Conservation (phyloP, 2,329 filamentous ascomycete species). For the Aspergillus hiratsukae region DNA sequence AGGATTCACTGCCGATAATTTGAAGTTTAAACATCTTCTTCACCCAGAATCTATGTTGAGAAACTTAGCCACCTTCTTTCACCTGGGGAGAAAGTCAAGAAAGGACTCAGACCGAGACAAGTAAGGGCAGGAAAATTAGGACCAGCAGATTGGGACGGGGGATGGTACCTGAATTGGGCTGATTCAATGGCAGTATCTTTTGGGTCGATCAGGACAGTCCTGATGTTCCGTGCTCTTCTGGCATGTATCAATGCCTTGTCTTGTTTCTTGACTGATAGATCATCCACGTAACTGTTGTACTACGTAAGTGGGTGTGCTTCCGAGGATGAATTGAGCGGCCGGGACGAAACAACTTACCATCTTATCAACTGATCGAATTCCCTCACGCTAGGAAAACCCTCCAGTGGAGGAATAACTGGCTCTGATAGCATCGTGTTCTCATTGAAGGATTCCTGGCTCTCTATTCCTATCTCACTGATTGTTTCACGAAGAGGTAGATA, state of each 20-base stretch:
- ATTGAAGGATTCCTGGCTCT: conserved; percentile 43
- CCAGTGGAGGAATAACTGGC: conserved; percentile 38
- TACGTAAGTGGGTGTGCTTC: not conserved
- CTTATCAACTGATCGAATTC: conserved; percentile 46
- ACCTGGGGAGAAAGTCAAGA: not conserved
- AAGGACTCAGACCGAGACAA: not conserved
- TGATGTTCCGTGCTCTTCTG: conserved; percentile 45
- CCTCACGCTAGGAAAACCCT: conserved; percentile 43
- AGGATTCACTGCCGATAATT: conserved; percentile 32
- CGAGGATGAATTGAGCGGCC: not conserved
- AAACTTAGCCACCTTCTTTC: not conserved
- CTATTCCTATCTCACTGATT: conserved; percentile 35
- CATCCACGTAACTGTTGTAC: conserved; percentile 43
- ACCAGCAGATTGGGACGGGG: not conserved
- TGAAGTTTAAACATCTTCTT: conserved; percentile 52
- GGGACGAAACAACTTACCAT: conserved; percentile 28
- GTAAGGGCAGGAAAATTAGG: not conserved
- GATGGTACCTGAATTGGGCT: conserved; percentile 46
- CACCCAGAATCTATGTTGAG: conserved; percentile 44
- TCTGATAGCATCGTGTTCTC: conserved; percentile 42
- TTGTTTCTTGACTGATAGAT: conserved; percentile 48
- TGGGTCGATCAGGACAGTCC: conserved; percentile 44
- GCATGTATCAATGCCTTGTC: conserved; percentile 50
- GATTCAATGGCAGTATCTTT: conserved; percentile 49
- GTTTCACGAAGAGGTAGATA: conserved; percentile 34